A percentile compares a stretch with the other conserved stretches of the same genome.
These are phyloP conservation scores for Exophiala spinifera DNA, from an alignment of 2,329 filamentous ascomycete species.

Conservation along the genomic window DNA sequence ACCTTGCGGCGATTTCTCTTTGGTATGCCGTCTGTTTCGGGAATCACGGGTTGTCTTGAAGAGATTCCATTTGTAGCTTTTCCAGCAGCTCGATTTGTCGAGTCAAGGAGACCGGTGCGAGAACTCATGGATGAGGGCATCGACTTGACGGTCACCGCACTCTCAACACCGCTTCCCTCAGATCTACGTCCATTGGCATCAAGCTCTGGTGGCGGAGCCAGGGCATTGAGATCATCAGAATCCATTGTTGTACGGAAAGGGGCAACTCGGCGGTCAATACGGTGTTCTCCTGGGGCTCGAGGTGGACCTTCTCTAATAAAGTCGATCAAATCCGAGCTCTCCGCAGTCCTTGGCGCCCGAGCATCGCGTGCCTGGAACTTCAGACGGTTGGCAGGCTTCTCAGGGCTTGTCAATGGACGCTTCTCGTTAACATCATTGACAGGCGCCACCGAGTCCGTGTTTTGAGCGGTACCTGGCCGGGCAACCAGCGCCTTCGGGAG, in stretches of 20 bases:
- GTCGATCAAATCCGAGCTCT: slow-evolving; percentile 85
- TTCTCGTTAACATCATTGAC: slow-evolving; percentile 6
- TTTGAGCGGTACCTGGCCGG: slow-evolving; percentile 21
- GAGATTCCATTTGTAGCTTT: slow-evolving; percentile 14
- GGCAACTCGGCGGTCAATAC: slow-evolving; percentile 78
- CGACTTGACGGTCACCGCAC: slow-evolving; percentile 48
- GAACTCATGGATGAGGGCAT: slow-evolving; percentile 69
- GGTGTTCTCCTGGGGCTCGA: slow-evolving; percentile 53
- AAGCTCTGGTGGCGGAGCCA: slow-evolving; percentile 33
- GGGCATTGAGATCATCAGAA: slow-evolving; percentile 63
- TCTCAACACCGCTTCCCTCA: slow-evolving; percentile 46
- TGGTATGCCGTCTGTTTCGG: slow-evolving; percentile 51
- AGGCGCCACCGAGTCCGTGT: not conserved
- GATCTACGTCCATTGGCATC: slow-evolving; percentile 37
- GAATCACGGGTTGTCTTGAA: slow-evolving; percentile 24
- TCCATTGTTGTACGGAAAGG: slow-evolving; percentile 84
- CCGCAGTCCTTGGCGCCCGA: slow-evolving; percentile 58
- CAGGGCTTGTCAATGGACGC: slow-evolving; percentile 12
- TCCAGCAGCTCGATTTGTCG: slow-evolving; percentile 31
- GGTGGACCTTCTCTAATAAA: slow-evolving; percentile 89
- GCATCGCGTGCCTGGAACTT: slow-evolving; percentile 71
- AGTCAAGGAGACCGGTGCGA: slow-evolving; percentile 63
- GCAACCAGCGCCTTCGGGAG: slow-evolving; percentile 23
- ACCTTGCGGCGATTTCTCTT: slow-evolving; percentile 73
- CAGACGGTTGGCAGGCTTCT: slow-evolving; percentile 30